phyloP scores from a whole-genome alignment of 2,329 filamentous ascomycete genomes.

The Helotiales sp. region DNA sequence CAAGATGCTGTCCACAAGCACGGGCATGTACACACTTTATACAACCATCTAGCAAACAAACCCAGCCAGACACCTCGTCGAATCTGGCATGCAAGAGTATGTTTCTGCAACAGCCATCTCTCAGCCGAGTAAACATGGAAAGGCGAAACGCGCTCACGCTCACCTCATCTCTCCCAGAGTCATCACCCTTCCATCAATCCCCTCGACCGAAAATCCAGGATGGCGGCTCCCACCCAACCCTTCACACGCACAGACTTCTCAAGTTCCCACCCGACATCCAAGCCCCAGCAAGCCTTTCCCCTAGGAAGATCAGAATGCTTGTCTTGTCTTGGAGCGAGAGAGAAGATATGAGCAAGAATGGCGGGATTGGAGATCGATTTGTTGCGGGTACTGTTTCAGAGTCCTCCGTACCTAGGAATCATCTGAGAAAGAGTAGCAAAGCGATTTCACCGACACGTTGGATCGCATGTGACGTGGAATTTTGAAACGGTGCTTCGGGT shows the following conservation, averaged over 20 bases:
- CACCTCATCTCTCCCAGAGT: too few species aligned
- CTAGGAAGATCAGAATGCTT: neutral
- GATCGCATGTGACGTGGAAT: too few species aligned
- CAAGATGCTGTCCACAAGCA: too few species aligned
- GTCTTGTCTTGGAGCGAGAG: neutral
- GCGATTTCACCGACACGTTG: too few species aligned
- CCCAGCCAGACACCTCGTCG: neutral
- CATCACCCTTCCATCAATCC: too few species aligned
- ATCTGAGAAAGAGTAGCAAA: too few species aligned
- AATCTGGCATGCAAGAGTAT: neutral
- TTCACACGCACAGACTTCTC: too few species aligned
- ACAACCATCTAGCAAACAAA: neutral
- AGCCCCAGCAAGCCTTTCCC: too few species aligned
- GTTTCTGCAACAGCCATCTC: neutral
- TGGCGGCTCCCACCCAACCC: too few species aligned
- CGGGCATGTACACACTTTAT: slow-evolving; percentile 5
- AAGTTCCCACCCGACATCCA: too few species aligned
- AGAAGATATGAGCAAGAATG: slow-evolving; percentile 16
- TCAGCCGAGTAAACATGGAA: neutral
- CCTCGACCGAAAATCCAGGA: too few species aligned
- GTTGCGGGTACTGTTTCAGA: neutral
- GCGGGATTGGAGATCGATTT: neutral
- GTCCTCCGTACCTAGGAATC: too few species aligned
- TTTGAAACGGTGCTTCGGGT: neutral
- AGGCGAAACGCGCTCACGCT: neutral